Base-by-base conservation (phyloP, 2,329 filamentous ascomycete species). In the Fusarium humuli region DNA sequence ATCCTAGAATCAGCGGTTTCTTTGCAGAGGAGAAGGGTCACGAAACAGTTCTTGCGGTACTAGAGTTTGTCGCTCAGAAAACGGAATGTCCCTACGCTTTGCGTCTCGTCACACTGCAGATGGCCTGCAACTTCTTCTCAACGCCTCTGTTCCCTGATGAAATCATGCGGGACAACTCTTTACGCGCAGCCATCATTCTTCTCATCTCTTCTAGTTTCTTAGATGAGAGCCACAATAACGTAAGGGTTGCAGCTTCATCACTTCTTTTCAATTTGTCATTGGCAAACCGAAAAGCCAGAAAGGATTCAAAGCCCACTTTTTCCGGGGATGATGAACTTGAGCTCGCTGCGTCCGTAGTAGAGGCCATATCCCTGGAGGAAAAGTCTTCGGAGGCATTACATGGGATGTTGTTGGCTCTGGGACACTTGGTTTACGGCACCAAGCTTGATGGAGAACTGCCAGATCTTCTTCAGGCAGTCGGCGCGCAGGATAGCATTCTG, bases 61-160 rank as follows among this genome's bases (percentile, higher is more conserved):
- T 94, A 5, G 79, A 86, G 5, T 81, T 87, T 40, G 87, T 93
- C 46, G 89, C 87, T 69, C 78, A 82, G 8, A 83, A 87, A 32
- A 76, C 82, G 11, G 79, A 82, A 2, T 92, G 90, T 42, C 93
- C 94, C 0, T 98, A 98, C 77, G 90, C 92, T 7, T 85, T 97
- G 2, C 91, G 94, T 16, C 88, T 98, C 3, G 93, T 97, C 18
- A 91, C 93, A 1, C 81, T 97, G 23, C 94, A 98, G 73, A 86
- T 95, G 75, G 86, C 89, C 2, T 97, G 94, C 81, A 98, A 97
- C 75, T 83, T 97, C 44, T 97, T 97, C 81, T 90, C 88, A 1
- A 91, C 91, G 1, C 86, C 88, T 0, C 83, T 97, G 1, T 97
- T 91, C 74, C 84, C 89, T 1, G 85, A 88, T 4, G 86, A 90